A percentile compares a stretch with the other conserved stretches of the same genome.
phyloP scores from a whole-genome alignment of 163 green algal genomes.

The Volvox carteri region DNA sequence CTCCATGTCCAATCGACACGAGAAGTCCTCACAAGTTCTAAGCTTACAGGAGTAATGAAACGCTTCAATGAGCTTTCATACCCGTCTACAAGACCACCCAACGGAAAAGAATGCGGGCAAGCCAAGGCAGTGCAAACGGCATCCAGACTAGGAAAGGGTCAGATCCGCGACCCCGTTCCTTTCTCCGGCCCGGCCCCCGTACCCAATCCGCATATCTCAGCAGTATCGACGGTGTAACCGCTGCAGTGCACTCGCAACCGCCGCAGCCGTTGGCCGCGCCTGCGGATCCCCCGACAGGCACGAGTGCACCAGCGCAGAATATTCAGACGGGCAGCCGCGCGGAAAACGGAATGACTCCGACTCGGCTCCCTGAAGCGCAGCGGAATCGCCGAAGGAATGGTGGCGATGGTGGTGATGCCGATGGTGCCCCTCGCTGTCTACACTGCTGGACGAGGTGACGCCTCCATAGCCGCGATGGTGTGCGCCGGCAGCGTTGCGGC shows the following conservation, averaged over 20 bases:
- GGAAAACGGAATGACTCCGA: constrained; percentile 16
- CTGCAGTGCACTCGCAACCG: constrained; percentile 1
- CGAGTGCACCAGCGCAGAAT: constrained; percentile 5
- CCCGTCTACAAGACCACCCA: no score
- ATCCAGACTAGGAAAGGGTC: no score
- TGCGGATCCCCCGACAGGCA: neutral
- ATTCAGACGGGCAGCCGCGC: constrained; percentile 19
- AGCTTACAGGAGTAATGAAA: no score
- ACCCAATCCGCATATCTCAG: neutral
- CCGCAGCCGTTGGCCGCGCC: neutral
- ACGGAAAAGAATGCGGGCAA: no score
- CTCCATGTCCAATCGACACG: no score
- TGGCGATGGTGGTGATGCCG: no score
- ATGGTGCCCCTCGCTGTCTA: neutral
- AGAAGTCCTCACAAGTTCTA: no score
- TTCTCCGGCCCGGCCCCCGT: no score
- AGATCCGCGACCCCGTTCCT: no score
- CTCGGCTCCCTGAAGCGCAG: neutral
- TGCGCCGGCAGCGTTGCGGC: constrained; percentile 26
- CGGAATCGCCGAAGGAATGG: neutral
- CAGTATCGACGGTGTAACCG: constrained; percentile 19
- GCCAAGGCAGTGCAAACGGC: no score
- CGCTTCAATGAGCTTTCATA: no score
- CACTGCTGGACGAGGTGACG: constrained; percentile 2
- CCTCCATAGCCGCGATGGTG: constrained; percentile 8